Evolutionary conservation across 1,284 basidiomycete species (phyloP).

Genomic region (Xerocomus amazonicus): DNA sequence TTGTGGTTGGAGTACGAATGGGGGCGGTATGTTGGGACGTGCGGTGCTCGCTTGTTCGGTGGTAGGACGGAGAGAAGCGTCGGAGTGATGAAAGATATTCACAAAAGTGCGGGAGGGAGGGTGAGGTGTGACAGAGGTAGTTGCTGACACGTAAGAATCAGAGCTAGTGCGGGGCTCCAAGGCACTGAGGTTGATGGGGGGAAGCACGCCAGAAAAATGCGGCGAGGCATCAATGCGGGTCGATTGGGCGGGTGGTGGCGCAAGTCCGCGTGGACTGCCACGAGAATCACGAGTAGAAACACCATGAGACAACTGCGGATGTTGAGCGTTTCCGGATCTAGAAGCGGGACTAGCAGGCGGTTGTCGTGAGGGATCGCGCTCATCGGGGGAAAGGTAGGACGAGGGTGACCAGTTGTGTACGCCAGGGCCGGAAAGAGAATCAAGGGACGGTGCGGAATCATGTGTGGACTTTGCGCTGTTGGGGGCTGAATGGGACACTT

Average conservation of each 20-base stretch:
- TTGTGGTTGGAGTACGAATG: slow-evolving; percentile 61
- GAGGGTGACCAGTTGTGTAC: slow-evolving; percentile 45
- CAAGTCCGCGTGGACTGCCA: slow-evolving; percentile 8
- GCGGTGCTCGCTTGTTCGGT: slow-evolving; percentile 8
- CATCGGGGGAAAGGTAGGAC: slow-evolving; percentile 18
- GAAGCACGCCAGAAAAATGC: slow-evolving; percentile 26
- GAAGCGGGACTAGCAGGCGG: slow-evolving; percentile 11
- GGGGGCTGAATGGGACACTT: slow-evolving; percentile 13
- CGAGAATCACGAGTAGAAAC: slow-evolving; percentile 12
- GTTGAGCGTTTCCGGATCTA: slow-evolving; percentile 3
- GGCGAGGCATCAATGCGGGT: slow-evolving; percentile 20
- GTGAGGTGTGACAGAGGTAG: slow-evolving; percentile 18
- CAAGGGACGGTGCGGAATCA: slow-evolving; percentile 27
- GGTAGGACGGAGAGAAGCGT: slow-evolving; percentile 4
- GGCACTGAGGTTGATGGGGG: slow-evolving; percentile 23
- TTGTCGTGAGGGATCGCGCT: slow-evolving; percentile 16
- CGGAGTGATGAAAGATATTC: slow-evolving; percentile 16
- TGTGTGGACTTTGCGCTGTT: slow-evolving; percentile 10
- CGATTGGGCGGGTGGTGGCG: slow-evolving; percentile 10
- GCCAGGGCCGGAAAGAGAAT: slow-evolving; percentile 56
- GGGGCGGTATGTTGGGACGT: slow-evolving; percentile 45
- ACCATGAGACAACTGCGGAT: slow-evolving; percentile 8
- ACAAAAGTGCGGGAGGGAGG: slow-evolving; percentile 24
- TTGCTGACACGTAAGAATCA: slow-evolving; percentile 19
- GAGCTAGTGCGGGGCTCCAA: slow-evolving; percentile 13